Base-by-base conservation (phyloP, 768 basidiomycete species). In the Hydnomerulius pinastri region DNA sequence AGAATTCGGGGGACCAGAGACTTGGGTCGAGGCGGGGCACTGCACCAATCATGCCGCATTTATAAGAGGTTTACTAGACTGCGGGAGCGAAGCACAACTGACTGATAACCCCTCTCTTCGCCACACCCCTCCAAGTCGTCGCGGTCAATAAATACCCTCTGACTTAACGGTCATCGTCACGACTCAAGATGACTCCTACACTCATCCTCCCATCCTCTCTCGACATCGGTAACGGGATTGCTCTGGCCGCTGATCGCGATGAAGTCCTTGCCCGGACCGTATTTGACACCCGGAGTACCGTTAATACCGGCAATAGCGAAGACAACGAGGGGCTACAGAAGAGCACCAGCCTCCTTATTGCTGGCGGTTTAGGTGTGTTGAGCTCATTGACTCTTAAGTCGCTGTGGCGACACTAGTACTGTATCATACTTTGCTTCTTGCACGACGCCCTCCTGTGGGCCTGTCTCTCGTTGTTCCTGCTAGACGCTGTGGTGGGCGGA, bases 281-380 rank as follows among this genome's bases (percentile, higher is more conserved):
- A 9, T 20, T 57, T 17, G 17, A 49, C 36, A 9, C 55, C 36
- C 63, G 63, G 43, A 53, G 57, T 20, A 6, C 20, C 12, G 28
- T 8, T 17, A 39, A 33, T 12, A 20, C 27, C 30, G 41, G 10
- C 39, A 28, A 7, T 45, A 9, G 33, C n/a, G 21, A 20, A 21
- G n/a, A 48, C 23, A 20, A 44, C 28, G 46, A 27, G 18, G 42
- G 56, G 1, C 8, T 64, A 6, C 48, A 54, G 32, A 2, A 11
- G 15, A 54, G 47, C 40, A 66, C 65, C 23, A 43, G 51, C 28
- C 48, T 67, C 50, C 56, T 64, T 32, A 60, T 66, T 28, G 48
- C 56, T 7, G 49, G 59, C 27, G 65, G 57, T 37, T 48, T 60
- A 64, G 60, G 64, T 66, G 42, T 48, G 64, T 59, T 33, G 40